Base-by-base conservation (phyloP, 1,284 basidiomycete species). In the Sphagnurus paluster region DNA sequence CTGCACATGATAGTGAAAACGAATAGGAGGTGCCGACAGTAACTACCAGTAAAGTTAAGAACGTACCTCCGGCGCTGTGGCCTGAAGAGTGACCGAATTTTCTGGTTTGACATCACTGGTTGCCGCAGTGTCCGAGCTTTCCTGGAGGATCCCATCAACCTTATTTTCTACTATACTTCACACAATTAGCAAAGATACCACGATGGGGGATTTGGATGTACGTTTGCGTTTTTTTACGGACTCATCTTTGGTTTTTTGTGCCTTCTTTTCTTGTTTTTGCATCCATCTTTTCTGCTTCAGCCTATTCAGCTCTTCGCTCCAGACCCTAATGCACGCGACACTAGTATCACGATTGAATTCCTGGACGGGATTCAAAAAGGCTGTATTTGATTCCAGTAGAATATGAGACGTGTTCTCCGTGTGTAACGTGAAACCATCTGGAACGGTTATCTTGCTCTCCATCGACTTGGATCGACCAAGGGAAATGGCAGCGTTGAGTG, bases 261-360 rank as follows among this genome's bases (percentile, higher is more conserved):
- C 53, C 47, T 57, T 67, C 55, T 56, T 63, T 56, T 70, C 64
- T 57, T 60, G 67, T 45, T 53, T 60, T 43, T 67, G 71, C 56
- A 69, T 73, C 76, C 82, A 87, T 58, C 76, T 79, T 51, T 69
- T 73, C 61, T 82, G 76, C 66, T 87, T 87, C 14, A 48, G 48
- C 54, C 71, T 77, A 62, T 93, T 82, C 52, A 84, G 59, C 34
- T 84, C 74, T 56, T 94, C 84, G 50, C 85, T 84, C 92, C 93
- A 97, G 1, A 84, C 80, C 13, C 80, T 76, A 50, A 99, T 98
- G 52, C 87, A 89, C 5, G 94, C 89, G 26, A 97, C 87, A 54
- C 90, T 93, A 44, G 94, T 68, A 68, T 99, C 96, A 34, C 97
- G 80, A 69, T 99, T 99, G 76, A 98, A 99, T 67, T 99, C 93